Evolutionary conservation across 2,329 filamentous ascomycete genomes (phyloP), one percentile per base, ranked within the genome.

Genomic region (Rhinocladiella similis): DNA sequence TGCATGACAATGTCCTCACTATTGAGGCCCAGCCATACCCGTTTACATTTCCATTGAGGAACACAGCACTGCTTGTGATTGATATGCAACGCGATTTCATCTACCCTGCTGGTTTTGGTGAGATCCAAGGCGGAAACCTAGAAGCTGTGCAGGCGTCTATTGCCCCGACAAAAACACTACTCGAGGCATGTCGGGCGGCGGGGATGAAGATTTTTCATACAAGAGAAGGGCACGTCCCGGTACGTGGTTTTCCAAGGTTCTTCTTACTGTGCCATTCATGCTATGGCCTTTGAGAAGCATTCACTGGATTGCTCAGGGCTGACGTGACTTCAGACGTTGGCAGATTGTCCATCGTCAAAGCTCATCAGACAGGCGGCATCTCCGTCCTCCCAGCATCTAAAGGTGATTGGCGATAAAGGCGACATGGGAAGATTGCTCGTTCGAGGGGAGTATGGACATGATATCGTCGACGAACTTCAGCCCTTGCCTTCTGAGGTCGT

Each of bases 1-100:
- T 70, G 39, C 35, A 47, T 10, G 69, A 73, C 4, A 91, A 91
- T 60, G 92, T 90, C 76, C 90, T 99, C 69, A 91, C 97, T 68
- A 84, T 97, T 64, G 94, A 99, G 50, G 70, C 66, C 36, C 71
- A 73, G 57, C 80, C 80, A 12, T 82, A 82, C 65, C 67, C 72
- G 2, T 82, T 77, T 64, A 70, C 68, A 3, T 82, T 82, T 56
- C 71, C 73, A 16, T 68, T 72, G 20, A 69, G 72, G 25, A 73
- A 75, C 7, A 80, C 78, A 1, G 79, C 79, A 7, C 66, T 81
- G 19, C 66, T 81, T 47, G 71, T 81, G 50, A 80, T 81, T 57
- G 77, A 80, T 62, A 80, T 81, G 77, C 78, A 80, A 58, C 67
- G 77, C 38, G 78, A 81, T 59, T 80, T 81, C 58, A 65, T 82